These are phyloP conservation scores for Penicillium polonicum DNA, from an alignment of 2,329 filamentous ascomycete species.

Conservation along the genomic window DNA sequence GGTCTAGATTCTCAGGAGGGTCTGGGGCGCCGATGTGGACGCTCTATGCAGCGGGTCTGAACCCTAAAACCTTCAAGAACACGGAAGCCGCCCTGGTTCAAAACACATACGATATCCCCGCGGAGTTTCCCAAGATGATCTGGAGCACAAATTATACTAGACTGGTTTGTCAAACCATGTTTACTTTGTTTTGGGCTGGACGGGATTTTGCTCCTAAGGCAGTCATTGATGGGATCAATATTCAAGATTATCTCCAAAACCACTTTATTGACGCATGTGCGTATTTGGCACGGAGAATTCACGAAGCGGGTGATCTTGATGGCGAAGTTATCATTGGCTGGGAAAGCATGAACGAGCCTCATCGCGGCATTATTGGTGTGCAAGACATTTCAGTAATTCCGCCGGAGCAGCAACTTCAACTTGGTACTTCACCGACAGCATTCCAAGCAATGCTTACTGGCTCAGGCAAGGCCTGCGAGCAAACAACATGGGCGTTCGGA, in stretches of 20 bases:
- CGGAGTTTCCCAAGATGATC: conserved; percentile 94
- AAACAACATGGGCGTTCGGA: conserved; percentile 91
- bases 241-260: conserved; percentile 88
- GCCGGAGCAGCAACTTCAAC: conserved; percentile 82
- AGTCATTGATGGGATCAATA: conserved; percentile 90
- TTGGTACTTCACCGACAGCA: conserved; percentile 87
- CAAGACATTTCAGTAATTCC: conserved; percentile 79
- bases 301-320: conserved; percentile 85
- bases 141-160: conserved; percentile 97
- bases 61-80: conserved; percentile 77
- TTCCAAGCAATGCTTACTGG: conserved; percentile 92
- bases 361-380: conserved; percentile 80
- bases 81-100: conserved; percentile 94
- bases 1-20: conserved; percentile 91
- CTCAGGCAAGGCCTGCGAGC: conserved; percentile 85
- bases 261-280: conserved; percentile 80
- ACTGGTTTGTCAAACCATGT: conserved; percentile 83
- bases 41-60: conserved; percentile 86
- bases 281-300: conserved; percentile 78
- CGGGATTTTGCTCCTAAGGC: conserved; percentile 92
- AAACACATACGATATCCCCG: conserved; percentile 84
- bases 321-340: conserved; percentile 87
- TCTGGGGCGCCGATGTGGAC: conserved; percentile 98
- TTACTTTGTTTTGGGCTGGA: conserved; percentile 90
- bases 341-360: conserved; percentile 96